Base-by-base conservation (phyloP, 2,329 filamentous ascomycete genomes). In the Dactylonectria macrodidyma region DNA sequence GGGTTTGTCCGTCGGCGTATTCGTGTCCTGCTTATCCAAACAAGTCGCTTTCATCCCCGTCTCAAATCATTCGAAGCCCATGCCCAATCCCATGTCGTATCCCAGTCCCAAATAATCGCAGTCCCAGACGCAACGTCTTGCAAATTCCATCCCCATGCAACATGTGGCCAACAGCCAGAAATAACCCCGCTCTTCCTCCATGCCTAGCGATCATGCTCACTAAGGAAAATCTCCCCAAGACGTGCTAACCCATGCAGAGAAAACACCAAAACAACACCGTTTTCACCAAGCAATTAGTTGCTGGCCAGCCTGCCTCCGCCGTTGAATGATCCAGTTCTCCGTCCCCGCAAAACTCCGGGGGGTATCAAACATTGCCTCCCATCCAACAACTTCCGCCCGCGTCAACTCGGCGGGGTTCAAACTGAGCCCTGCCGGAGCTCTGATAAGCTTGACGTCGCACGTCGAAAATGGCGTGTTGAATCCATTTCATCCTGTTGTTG, bases 261-360 rank as follows among this genome's bases (percentile, higher is more conserved):
- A 48, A 69, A 30, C 26, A 30, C 26, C 38, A 73, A 66, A 67
- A 60, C 51, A 64, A 48, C 54, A 68, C 66, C 61, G 51, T 71
- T 67, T 73, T 71, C 65, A 68, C 65, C 46, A 71, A 74, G 67
- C 67, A 66, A 66, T 62, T 52, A 33, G 72, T 75, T 68, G 70
- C 68, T 70, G 62, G 69, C 67, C 73, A 44, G n/a, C n/a, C 50
- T 73, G 55, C 72, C 71, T 65, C 65, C 61, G 51, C 62, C 36
- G 58, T 59, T 63, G 62, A 70, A 71, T 62, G 64, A 73, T 69
- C 57, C 63, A 63, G 30, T 71, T 66, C 61, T 59, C 58, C 59
- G 46, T 44, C 64, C 30, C 54, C 62, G 24, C 19, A 14, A 67
- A 71, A 65, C 58, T 62, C 62, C 60, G 11, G 59, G 62, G 63